Conservation (phyloP, 2,329 filamentous ascomycete genomes). For the Penicillium sp. region DNA sequence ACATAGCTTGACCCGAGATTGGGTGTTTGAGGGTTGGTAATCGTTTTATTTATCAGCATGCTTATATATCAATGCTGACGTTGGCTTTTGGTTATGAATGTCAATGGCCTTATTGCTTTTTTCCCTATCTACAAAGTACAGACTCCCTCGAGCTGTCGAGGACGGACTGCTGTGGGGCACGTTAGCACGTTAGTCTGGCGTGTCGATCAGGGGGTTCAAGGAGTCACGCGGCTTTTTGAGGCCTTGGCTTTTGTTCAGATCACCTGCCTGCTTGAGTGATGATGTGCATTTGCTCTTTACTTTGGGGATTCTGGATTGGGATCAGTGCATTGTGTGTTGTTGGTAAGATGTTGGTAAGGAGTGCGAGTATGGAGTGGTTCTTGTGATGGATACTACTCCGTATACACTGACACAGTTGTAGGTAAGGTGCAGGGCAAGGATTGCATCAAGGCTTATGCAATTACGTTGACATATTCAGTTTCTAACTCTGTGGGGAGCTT, state of each 20-base stretch:
- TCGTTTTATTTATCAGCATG: not conserved
- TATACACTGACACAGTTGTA: not conserved
- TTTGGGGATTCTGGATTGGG: not conserved
- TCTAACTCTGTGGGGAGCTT: not conserved
- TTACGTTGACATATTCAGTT: not conserved
- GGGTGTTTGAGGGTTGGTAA: not conserved
- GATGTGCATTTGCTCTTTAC: not conserved
- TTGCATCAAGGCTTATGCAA: too few species aligned
- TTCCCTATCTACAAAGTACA: not conserved
- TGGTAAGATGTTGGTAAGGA: not conserved
- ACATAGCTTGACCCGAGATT: not conserved
- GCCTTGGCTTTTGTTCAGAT: not conserved
- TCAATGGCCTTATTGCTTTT: not conserved
- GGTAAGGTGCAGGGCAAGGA: too few species aligned
- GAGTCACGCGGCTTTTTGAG: slow-evolving; percentile 1
- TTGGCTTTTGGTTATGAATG: not conserved
- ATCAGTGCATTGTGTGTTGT: not conserved
- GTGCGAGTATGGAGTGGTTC: not conserved
- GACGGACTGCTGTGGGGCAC: not conserved
- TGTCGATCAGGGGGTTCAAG: slow-evolving; percentile 11
- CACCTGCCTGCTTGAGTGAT: slow-evolving; percentile 5
- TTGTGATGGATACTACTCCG: too few species aligned
- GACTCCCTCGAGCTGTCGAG: not conserved
- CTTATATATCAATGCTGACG: too few species aligned
- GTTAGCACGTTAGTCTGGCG: not conserved